Percentiles rank a stretch among this genome's conserved stretches.
These are phyloP conservation scores for Phaeolepiota aurea DNA, from an alignment of 768 basidiomycete genomes.

Conservation along the genomic window DNA sequence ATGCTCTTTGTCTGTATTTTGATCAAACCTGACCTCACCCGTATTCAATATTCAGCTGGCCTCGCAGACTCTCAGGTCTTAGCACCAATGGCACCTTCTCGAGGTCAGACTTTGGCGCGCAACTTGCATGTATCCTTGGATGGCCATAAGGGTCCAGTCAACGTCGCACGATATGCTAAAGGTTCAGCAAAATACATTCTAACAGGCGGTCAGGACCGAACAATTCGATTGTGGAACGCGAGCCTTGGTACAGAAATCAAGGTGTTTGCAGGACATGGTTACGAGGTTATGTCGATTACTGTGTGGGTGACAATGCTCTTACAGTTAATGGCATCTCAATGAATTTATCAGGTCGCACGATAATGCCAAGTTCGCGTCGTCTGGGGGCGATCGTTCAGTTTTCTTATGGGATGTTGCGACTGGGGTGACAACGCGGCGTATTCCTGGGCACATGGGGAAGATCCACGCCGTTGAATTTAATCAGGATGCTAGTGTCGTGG, in stretches of 20 bases:
- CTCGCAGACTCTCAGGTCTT: no score
- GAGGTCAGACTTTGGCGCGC: slow-evolving; percentile 47
- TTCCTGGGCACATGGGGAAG: slow-evolving; percentile 86
- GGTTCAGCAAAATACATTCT: slow-evolving; percentile 83
- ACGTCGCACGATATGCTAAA: slow-evolving; percentile 87
- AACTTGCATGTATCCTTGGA: slow-evolving; percentile 54
- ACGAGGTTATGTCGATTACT: slow-evolving; percentile 86
- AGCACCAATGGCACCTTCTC: slow-evolving; percentile 40
- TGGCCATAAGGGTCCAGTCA: slow-evolving; percentile 77
- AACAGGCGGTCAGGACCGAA: slow-evolving; percentile 90
- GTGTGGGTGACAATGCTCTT: slow-evolving; percentile 48
- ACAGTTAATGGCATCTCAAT: neutral
- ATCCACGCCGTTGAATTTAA: slow-evolving; percentile 90
- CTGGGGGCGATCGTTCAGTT: slow-evolving; percentile 87
- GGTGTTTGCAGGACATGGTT: slow-evolving; percentile 84
- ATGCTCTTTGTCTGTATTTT: no score
- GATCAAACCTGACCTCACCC: no score
- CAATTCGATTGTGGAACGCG: slow-evolving; percentile 89
- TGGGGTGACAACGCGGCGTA: slow-evolving; percentile 73
- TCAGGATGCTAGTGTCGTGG: slow-evolving; percentile 76
- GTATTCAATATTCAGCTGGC: slow-evolving; percentile 32
- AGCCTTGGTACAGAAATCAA: slow-evolving; percentile 84
- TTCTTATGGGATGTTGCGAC: slow-evolving; percentile 95
- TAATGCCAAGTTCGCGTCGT: slow-evolving; percentile 90
- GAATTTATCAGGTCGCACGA: slow-evolving; percentile 62